Base-by-base conservation (phyloP, 2,329 filamentous ascomycete species). In the Furcasterigmium sp. region DNA sequence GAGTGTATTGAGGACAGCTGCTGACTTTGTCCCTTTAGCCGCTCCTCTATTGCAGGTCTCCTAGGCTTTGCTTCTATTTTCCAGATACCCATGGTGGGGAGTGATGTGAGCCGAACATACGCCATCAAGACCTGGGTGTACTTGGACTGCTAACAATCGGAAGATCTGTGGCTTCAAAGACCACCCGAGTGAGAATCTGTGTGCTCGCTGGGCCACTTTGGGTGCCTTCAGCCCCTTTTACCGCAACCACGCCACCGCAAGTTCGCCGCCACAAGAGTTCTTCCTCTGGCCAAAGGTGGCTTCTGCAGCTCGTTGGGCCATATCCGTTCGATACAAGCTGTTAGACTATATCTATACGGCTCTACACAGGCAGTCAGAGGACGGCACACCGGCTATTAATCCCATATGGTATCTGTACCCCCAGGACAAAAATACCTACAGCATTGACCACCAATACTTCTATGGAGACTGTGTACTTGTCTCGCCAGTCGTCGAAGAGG, bases 191-290 rank as follows among this genome's bases (percentile, higher is more conserved):
- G 73, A 80, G 55, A 83, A 89, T 56, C 76, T 90, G 3, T 90
- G 85, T 63, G 77, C 77, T 43, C 72, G 85, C 18, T 89, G 84
- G 82, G 85, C 85, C 80, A 79, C 84, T 55, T 69, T 87, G 2
- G 76, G 72, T 1, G 84, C 84, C 11, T 88, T 89, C 69, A 87
- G 87, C 65, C 82, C 84, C 8, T 88, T 89, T 64, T 88, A 87
- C 64, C 73, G 85, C 21, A 89, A 89, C 62, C 85, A 91, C 68
- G 89, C 89, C 55, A 67, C 67, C 4, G 64, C 85, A 2, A 72
- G 71, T 1, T 76, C 80, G 9, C 71, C 71, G 40, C 58, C 76
- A 0, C 86, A 91, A 56, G 86, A 91, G 61, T 83, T 85, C 0
- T 91, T 86, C 55, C 32, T 35, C 6, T 90, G 85, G 85, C 67